Evolutionary conservation across 1,284 basidiomycete genomes (phyloP).

Genomic region (Violaceomyces palustris): DNA sequence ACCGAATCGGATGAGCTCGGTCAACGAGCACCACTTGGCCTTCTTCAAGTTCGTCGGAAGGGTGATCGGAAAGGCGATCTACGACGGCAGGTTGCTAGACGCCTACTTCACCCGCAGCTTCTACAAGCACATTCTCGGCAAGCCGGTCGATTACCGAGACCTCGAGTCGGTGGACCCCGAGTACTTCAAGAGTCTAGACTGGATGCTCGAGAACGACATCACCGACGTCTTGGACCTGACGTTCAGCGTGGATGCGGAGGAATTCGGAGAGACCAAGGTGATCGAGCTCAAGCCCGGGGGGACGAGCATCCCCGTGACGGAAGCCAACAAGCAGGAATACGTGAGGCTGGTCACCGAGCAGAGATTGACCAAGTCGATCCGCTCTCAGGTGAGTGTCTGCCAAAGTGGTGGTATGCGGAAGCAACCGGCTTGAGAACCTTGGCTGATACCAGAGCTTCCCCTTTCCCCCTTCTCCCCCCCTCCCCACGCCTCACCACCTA

Average conservation of each 20-base stretch:
- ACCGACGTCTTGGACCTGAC: slow-evolving; percentile 71
- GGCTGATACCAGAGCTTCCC: no score
- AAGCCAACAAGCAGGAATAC: slow-evolving; percentile 95
- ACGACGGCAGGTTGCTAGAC: slow-evolving; percentile 89
- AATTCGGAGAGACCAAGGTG: slow-evolving; percentile 54
- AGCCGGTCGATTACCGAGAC: slow-evolving; percentile 49
- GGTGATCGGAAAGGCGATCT: slow-evolving; percentile 89
- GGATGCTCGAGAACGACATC: slow-evolving; percentile 58
- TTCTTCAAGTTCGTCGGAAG: slow-evolving; percentile 99
- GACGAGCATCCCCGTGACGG: slow-evolving; percentile 51
- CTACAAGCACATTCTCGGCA: slow-evolving; percentile 51
- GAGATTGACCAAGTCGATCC: slow-evolving; percentile 83
- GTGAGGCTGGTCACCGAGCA: slow-evolving; percentile 87
- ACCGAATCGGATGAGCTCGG: slow-evolving; percentile 80
- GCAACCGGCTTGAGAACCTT: no score
- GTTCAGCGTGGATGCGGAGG: slow-evolving; percentile 85
- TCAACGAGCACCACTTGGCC: slow-evolving; percentile 84
- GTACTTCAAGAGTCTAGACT: slow-evolving; percentile 73
- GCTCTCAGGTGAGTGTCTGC: no score
- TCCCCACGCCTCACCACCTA: no score
- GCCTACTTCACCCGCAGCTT: slow-evolving; percentile 78
- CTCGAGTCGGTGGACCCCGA: slow-evolving; percentile 55
- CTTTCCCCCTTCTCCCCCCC: no score
- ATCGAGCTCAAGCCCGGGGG: slow-evolving; percentile 49
- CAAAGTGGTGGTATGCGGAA: no score